Conservation (phyloP, 2,329 filamentous ascomycete species). For the Talaromyces marneffei region DNA sequence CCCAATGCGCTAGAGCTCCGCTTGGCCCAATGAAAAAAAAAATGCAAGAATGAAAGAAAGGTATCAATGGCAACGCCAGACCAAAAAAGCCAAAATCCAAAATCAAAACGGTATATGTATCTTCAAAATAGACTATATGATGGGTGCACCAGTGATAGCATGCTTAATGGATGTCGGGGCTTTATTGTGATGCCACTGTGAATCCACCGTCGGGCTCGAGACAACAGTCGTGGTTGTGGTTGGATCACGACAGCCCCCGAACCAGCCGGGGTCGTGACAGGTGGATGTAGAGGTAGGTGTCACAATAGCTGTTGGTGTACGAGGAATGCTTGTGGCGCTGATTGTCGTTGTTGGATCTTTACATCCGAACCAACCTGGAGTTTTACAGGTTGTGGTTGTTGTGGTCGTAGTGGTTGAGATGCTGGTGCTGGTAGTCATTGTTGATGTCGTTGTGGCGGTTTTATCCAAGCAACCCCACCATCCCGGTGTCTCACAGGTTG, state of each 20-base stretch:
- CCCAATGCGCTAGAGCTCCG: not conserved
- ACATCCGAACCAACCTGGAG: conserved; percentile 42
- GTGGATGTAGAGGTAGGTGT: conserved; percentile 24
- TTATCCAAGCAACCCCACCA: conserved; percentile 70
- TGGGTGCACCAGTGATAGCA: conserved; percentile 1
- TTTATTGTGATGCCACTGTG: not conserved
- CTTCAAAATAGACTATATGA: conserved; percentile 1
- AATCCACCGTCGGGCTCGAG: not conserved
- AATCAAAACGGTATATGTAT: not conserved
- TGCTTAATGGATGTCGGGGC: not conserved
- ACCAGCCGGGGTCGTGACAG: conserved; percentile 35
- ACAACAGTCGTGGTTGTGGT: conserved; percentile 14
- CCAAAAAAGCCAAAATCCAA: not conserved
- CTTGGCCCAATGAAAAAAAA: not conserved
- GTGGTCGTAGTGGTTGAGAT: conserved; percentile 28
- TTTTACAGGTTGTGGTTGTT: conserved; percentile 36
- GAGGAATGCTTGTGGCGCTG: conserved; percentile 22
- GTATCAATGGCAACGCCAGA: not conserved
- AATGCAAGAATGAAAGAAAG: not conserved
- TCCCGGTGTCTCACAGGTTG: conserved; percentile 83
- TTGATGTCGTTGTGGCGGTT: conserved; percentile 25
- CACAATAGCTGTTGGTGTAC: conserved; percentile 23
- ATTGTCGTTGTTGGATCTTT: conserved; percentile 31
- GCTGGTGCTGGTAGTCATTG: conserved; percentile 31
- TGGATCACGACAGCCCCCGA: conserved; percentile 35